Evolutionary conservation across 768 basidiomycete species (phyloP).

Genomic region (Lactarius indigo): DNA sequence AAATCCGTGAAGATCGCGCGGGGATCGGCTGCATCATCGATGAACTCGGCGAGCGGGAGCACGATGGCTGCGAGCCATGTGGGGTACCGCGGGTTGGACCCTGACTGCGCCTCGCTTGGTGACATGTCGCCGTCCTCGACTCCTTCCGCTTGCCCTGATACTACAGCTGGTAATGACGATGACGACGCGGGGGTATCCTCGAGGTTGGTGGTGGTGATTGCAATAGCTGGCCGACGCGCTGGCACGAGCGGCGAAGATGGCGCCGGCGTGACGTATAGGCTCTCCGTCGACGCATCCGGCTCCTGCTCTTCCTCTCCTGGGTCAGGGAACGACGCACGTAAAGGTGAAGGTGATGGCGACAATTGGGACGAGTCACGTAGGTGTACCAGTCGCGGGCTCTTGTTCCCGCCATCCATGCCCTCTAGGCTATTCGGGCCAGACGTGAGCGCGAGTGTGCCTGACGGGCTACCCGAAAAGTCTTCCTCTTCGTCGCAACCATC

Average conservation of each 20-base stretch:
- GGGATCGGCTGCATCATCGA: constrained; percentile 61
- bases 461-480: constrained; percentile 7
- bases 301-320: not conserved
- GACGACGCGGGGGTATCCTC: not conserved
- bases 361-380: not conserved
- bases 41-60: constrained; percentile 56
- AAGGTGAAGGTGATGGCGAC: constrained; percentile 18
- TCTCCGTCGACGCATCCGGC: not conserved
- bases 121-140: not conserved
- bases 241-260: not conserved
- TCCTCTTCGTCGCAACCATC: constrained; percentile 11
- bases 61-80: constrained; percentile 63
- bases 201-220: constrained; percentile 2
- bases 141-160: not conserved
- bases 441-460: constrained; percentile 18
- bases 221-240: not conserved
- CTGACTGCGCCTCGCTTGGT: not conserved
- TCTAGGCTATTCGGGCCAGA: constrained; percentile 24
- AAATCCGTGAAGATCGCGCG: constrained; percentile 61
- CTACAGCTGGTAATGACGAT: not conserved
- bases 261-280: constrained; percentile 2
- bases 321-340: constrained; percentile 17
- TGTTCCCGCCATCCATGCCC: constrained; percentile 5
- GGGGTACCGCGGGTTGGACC: constrained; percentile 45
- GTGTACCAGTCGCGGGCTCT: constrained; percentile 11